Evolutionary conservation across 306 rosid genomes (phyloP).

Genomic region (Hippophae rhamnoides): DNA sequence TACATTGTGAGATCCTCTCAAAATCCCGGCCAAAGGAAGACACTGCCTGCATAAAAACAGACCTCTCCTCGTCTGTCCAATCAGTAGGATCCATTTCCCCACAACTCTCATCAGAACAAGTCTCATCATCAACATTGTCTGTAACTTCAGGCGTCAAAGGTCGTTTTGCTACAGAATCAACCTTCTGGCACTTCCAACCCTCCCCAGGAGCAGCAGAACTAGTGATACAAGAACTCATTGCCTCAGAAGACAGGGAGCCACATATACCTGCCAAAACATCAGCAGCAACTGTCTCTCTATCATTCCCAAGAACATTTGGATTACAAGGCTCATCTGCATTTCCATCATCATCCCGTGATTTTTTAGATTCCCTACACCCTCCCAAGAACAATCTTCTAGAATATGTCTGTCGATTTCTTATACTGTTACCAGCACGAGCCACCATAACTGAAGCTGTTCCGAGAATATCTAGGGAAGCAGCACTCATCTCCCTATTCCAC

Average conservation of each 20-base stretch:
- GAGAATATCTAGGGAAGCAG: constrained; percentile 74
- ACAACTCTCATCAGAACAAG: constrained; percentile 91
- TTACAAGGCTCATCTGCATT: constrained; percentile 34
- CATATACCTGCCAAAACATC: constrained; percentile 89
- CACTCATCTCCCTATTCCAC: constrained; percentile 62
- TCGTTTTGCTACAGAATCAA: constrained; percentile 26
- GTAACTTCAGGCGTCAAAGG: constrained; percentile 34
- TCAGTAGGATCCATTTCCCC: constrained; percentile 73
- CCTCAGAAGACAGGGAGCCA: constrained; percentile 78
- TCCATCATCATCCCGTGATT: constrained; percentile 27
- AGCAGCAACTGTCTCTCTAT: constrained; percentile 78
- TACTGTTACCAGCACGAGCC: constrained; percentile 37
- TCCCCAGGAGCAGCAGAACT: constrained; percentile 61
- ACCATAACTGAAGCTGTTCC: constrained; percentile 79
- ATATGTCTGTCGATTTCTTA: constrained; percentile 30
- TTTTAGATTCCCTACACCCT: constrained; percentile 32
- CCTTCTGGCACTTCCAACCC: constrained; percentile 39
- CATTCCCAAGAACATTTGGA: constrained; percentile 51
- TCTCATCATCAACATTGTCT: constrained; percentile 51
- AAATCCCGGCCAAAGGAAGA: constrained; percentile 81
- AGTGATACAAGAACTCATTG: constrained; percentile 72
- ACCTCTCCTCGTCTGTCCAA: constrained; percentile 89
- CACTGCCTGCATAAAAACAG: constrained; percentile 71
- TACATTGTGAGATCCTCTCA: constrained; percentile 46
- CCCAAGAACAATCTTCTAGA: constrained; percentile 40